These are phyloP conservation scores for Coemansia sp. DNA, from an alignment of 192 early-diverging fungal species.

Conservation along the genomic window DNA sequence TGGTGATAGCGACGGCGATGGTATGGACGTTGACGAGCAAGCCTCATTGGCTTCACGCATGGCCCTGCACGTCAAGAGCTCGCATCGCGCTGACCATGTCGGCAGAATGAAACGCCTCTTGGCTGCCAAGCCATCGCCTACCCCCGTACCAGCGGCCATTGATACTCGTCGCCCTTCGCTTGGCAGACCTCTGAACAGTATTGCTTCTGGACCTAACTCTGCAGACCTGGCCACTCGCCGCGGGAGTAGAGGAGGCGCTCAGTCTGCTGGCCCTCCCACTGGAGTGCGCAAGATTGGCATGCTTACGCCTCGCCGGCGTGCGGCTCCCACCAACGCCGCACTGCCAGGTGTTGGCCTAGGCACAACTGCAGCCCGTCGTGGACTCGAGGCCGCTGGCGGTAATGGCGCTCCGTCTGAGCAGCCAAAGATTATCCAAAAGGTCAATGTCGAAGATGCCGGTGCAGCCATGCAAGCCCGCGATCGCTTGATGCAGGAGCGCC, in stretches of 20 bases:
- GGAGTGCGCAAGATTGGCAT: slow-evolving; percentile 27
- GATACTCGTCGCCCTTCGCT: slow-evolving; percentile 5
- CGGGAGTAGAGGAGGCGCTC: not conserved
- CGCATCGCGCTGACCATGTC: slow-evolving; percentile 34
- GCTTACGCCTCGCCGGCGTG: slow-evolving; percentile 21
- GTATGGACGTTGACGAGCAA: not conserved
- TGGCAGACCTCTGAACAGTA: not conserved
- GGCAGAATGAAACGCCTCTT: slow-evolving; percentile 34
- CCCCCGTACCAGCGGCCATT: not conserved
- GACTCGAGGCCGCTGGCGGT: not conserved
- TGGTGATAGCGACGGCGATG: slow-evolving; percentile 13
- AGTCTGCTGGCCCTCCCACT: not conserved
- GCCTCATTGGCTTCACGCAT: not conserved
- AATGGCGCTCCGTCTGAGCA: slow-evolving; percentile 4
- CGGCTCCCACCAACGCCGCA: slow-evolving; percentile 17
- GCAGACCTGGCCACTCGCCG: slow-evolving; percentile 23
- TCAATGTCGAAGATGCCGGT: slow-evolving; percentile 23
- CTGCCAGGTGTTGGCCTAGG: slow-evolving; percentile 21
- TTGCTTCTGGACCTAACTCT: slow-evolving; percentile 1
- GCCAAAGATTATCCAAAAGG: slow-evolving; percentile 31
- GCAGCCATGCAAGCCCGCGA: slow-evolving; percentile 32
- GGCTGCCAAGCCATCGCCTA: slow-evolving; percentile 9
- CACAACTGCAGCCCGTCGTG: not conserved
- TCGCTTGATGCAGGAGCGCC: slow-evolving; percentile 16
- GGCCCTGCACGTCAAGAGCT: slow-evolving; percentile 17